phyloP scores from a whole-genome alignment of 176 grass and related monocot genomes.

The Carex parvula region DNA sequence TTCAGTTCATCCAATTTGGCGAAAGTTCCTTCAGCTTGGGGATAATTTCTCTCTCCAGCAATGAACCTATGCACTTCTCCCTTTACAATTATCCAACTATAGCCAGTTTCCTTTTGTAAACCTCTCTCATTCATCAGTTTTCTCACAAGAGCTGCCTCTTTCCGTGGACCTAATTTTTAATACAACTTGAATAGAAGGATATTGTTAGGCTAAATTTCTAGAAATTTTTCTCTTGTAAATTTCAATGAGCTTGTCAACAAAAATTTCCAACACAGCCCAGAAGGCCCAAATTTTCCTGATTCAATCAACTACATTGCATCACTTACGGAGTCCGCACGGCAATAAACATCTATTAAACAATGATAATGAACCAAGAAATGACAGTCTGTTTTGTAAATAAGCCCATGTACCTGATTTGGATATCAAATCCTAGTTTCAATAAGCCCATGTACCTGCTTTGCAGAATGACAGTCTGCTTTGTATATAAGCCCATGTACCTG shows the following conservation, averaged over 20 bases:
- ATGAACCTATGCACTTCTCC: slow-evolving; percentile 66
- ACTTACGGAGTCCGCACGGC: slow-evolving; percentile 13
- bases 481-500: too few relatives aligned
- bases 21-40: slow-evolving; percentile 38
- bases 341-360: slow-evolving; percentile 29
- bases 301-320: slow-evolving; percentile 60
- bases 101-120: slow-evolving; percentile 64
- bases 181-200: slow-evolving; percentile 76
- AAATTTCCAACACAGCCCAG: slow-evolving; percentile 55
- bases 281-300: slow-evolving; percentile 55
- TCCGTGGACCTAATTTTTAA: slow-evolving; percentile 43
- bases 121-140: slow-evolving; percentile 56
- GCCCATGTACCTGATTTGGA: too few relatives aligned
- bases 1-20: slow-evolving; percentile 51
- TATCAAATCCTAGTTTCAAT: too few relatives aligned
- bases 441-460: too few relatives aligned
- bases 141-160: slow-evolving; percentile 53
- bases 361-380: slow-evolving; percentile 68
- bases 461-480: too few relatives aligned
- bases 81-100: slow-evolving; percentile 64
- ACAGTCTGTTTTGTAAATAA: too few relatives aligned
- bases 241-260: slow-evolving; percentile 47
- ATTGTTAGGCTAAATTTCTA: slow-evolving; percentile 52
- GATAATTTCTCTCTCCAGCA: slow-evolving; percentile 49
- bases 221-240: slow-evolving; percentile 38